These are phyloP conservation scores for Suillus bovinus DNA, from an alignment of 768 basidiomycete species.

Conservation along the genomic window DNA sequence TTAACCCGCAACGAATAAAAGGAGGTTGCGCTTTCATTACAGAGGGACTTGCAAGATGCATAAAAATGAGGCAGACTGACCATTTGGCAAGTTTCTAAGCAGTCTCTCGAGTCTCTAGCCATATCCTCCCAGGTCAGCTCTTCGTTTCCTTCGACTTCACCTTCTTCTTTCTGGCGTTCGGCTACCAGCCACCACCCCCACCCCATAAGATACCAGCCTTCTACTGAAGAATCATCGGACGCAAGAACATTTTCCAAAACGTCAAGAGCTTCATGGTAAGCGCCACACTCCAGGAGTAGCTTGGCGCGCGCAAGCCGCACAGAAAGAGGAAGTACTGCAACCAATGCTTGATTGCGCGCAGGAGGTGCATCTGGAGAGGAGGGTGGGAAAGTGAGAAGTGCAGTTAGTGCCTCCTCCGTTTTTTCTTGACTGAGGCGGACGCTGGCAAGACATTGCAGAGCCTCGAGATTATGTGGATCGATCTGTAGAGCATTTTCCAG, in stretches of 20 bases:
- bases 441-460: conserved; percentile 77
- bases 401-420: conserved; percentile 72
- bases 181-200: conserved; percentile 91
- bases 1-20: neutral
- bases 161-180: conserved; percentile 63
- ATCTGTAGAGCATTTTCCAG: conserved; percentile 70
- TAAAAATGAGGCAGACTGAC: conserved; percentile 42
- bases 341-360: conserved; percentile 25
- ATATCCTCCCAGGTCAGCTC: conserved; percentile 72
- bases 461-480: conserved; percentile 77
- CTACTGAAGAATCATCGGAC: conserved; percentile 81
- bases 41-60: neutral
- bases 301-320: conserved; percentile 75
- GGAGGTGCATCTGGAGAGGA: conserved; percentile 9
- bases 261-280: conserved; percentile 70
- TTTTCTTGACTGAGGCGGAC: conserved; percentile 88
- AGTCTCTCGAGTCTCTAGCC: conserved; percentile 74
- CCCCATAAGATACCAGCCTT: conserved; percentile 93
- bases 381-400: conserved; percentile 24
- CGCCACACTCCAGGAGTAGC: conserved; percentile 73
- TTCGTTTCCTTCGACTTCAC: conserved; percentile 36
- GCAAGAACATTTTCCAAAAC: conserved; percentile 80
- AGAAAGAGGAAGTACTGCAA: conserved; percentile 55
- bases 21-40: neutral
- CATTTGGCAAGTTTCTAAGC: conserved; percentile 79